Evolutionary conservation across 768 basidiomycete genomes (phyloP).

Genomic region (Mycena galericulata): DNA sequence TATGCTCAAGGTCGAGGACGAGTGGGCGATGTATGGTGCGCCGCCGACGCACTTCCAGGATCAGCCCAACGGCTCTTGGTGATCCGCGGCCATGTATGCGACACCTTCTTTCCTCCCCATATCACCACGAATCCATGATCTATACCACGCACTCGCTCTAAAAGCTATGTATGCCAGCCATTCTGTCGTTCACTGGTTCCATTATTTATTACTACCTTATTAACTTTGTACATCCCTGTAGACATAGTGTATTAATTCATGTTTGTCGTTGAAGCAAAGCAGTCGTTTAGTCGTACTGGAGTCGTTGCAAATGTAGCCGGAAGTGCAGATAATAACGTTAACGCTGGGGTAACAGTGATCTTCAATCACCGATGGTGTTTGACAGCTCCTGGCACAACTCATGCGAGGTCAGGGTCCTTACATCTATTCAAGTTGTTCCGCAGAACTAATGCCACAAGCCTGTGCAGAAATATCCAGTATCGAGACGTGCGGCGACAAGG

Average conservation of each 20-base stretch:
- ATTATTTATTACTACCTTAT: conserved; percentile 18
- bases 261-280: not conserved
- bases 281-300: not conserved
- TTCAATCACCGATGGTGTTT: not conserved
- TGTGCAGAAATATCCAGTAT: too few relatives aligned
- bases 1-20: conserved; percentile 31
- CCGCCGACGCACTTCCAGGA: conserved; percentile 25
- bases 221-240: conserved; percentile 1
- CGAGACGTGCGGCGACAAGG: too few relatives aligned
- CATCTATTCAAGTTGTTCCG: too few relatives aligned
- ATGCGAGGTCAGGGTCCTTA: too few relatives aligned
- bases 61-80: conserved; percentile 11
- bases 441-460: too few relatives aligned
- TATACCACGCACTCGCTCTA: conserved; percentile 22
- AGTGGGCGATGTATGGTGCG: conserved; percentile 29
- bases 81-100: conserved; percentile 10
- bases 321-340: not conserved
- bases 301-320: not conserved
- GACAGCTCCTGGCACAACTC: too few relatives aligned
- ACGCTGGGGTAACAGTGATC: not conserved
- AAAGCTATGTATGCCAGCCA: too few relatives aligned
- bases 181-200: conserved; percentile 8
- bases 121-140: conserved; percentile 9
- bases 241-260: not conserved
- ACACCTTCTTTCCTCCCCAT: not conserved